Base-by-base conservation (phyloP, 106 monocot species). In the Acorus gramineus region DNA sequence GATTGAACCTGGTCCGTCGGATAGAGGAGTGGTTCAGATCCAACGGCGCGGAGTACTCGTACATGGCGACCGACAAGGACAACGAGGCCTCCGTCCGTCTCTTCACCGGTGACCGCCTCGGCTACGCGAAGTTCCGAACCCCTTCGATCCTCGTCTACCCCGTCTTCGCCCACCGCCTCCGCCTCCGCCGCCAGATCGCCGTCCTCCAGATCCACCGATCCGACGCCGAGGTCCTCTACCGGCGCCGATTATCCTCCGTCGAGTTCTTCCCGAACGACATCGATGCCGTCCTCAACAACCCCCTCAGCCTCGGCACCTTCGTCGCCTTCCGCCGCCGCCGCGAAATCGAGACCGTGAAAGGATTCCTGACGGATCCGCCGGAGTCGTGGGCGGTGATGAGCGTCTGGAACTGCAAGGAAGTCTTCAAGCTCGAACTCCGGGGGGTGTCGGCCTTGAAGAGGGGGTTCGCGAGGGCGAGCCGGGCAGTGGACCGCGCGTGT, bases 21-120 rank as follows among this genome's bases (percentile, higher is more conserved):
- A 61, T 90, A 67, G 90, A 90, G 73, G 50, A 73, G 10, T 90
- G 90, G 90, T 90, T 90, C 68, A 11, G 68, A 8, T 55, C 53
- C 46, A 71, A 51, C 49, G 86, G 78, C 2, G 90, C 80, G 6
- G 90, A 90, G 73, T 90, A 90, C 73, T 62, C 90, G 3, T 90
- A 90, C 78, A 86, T 90, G 86, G 90, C 90, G 3, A 90, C 90
- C 0, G 86, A 83, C 44, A 78, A 74, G 9, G 83, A 70, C 64
- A 90, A 90, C 85, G 80, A 76, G 50, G 76, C 83, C 7, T 86
- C 86, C 0, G 12, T 90, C 50, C 42, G 57, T 7, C 80, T 90
- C 43, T 90, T 90, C 73, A 85, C 80, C 14, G 73, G 57, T 28
- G 28, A 28, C 2, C 67, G 74, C 47, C 83, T 80, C 68, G 81